Base-by-base conservation (phyloP, 345 rosid species). In the Conringia planisiliqua region DNA sequence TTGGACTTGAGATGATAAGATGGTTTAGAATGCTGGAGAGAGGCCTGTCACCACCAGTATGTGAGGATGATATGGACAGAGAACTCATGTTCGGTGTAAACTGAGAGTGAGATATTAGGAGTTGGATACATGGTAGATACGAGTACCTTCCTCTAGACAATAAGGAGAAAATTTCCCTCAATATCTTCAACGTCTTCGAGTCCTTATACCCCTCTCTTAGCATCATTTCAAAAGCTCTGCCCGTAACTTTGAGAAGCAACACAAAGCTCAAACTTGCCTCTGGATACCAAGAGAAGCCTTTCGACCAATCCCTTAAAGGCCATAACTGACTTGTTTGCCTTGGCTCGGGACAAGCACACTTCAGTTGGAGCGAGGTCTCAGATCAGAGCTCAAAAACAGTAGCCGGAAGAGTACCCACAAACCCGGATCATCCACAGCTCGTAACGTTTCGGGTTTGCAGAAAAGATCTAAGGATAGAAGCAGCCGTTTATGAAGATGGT, bases 51-150 rank as follows among this genome's bases (percentile, higher is more conserved):
- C n/a, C 83, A 58, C 88, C 93, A 62, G 78, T 81, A 65, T 79
- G 85, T 33, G 83, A 82, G 51, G 79, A 71, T 48, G 80, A 72
- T 70, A n/a, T n/a, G n/a, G n/a, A n/a, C n/a, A 82, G 47, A 68
- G 93, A 77, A 39, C 71, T 79, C 61, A 94, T 82, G 6, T 83
- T 72, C 54, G 87, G 57, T 60, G 86, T 82, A 82, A 91, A 90
- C 71, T 87, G 98, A 69, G 98, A 94, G 77, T 90, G 97, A 12
- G 90, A 79, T 79, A 94, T 86, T 71, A 90, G 74, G 77, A 89
- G 81, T 70, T 88, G 90, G 38, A 91, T 85, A 87, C 75, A 92
- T 13, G 74, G 81, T 61, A 74, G 68, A 58, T 61, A 77, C 7
- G 86, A 84, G 80, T 82, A 74, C 70, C 85, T 81, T 48, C 87